Percentiles rank a stretch among this genome's conserved stretches.
Evolutionary conservation across 306 rosid genomes (phyloP).

Genomic region (Carpinus fangiana): DNA sequence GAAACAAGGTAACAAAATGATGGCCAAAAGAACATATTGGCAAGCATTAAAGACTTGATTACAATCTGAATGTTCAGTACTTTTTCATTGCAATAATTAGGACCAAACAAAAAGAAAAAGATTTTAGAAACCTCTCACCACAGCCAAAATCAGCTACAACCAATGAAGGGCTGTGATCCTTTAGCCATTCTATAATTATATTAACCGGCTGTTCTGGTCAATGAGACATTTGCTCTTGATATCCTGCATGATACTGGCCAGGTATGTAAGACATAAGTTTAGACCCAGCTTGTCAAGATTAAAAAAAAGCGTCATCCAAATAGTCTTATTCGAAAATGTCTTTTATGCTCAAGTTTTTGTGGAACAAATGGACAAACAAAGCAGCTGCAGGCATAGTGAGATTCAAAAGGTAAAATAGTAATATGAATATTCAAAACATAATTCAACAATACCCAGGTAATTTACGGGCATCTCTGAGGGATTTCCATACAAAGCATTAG

Average conservation of each 20-base stretch:
- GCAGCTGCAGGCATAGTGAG: neutral
- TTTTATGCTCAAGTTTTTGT: neutral
- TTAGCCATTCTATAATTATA: conserved; percentile 78
- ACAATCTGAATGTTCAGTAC: neutral
- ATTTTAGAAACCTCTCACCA: conserved; percentile 52
- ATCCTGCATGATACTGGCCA: conserved; percentile 93
- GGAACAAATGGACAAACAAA: neutral
- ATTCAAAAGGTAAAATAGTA: neutral
- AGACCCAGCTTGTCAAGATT: conserved; percentile 1
- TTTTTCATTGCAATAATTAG: neutral
- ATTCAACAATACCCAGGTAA: neutral
- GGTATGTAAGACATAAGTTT: conserved; percentile 36
- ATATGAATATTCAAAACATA: neutral
- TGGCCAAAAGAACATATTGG: neutral
- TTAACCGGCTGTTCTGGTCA: conserved; percentile 94
- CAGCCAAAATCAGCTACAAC: conserved; percentile 97
- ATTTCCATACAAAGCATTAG: neutral
- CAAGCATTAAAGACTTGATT: neutral
- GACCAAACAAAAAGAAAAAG: neutral
- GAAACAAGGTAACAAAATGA: conserved; percentile 21
- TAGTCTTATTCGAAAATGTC: neutral
- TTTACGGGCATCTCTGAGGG: neutral
- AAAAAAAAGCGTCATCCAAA: conserved; percentile 8
- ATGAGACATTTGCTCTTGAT: conserved; percentile 82
- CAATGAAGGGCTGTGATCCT: conserved; percentile 64